Conservation (phyloP, 2,329 filamentous ascomycete genomes). For the Leptographium lundbergii region DNA sequence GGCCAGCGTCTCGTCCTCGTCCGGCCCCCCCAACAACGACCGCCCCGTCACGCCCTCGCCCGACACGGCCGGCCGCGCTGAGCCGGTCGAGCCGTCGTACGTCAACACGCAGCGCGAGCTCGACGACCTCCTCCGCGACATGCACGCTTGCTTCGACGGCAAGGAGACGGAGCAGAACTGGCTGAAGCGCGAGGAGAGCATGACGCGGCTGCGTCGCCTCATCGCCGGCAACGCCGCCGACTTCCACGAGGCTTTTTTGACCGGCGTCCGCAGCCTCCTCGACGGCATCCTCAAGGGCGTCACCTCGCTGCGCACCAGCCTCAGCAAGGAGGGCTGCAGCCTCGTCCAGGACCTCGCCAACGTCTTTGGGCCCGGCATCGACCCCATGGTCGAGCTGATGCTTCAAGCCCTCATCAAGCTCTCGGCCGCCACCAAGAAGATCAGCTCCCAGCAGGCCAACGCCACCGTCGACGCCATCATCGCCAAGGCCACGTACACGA, state of each 20-base stretch:
- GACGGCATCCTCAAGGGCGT: conserved; percentile 83
- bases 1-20: background rate
- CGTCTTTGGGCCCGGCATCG: conserved; percentile 63
- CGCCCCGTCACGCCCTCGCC: conserved; percentile 48
- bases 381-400: conserved; percentile 80
- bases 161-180: conserved; percentile 87
- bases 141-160: conserved; percentile 73
- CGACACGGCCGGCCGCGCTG: conserved; percentile 42
- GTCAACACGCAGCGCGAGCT: conserved; percentile 76
- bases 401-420: conserved; percentile 85
- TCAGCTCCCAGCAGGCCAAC: conserved; percentile 75
- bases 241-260: conserved; percentile 58
- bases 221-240: conserved; percentile 75
- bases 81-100: conserved; percentile 67
- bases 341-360: conserved; percentile 75
- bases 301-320: conserved; percentile 74
- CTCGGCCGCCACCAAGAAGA: conserved; percentile 83
- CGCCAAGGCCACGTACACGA: conserved; percentile 64
- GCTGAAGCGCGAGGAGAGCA: conserved; percentile 71
- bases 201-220: conserved; percentile 63
- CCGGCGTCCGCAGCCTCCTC: conserved; percentile 58
- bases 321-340: conserved; percentile 76
- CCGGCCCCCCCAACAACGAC: conserved; percentile 28
- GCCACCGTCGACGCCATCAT: conserved; percentile 70
- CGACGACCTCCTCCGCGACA: conserved; percentile 75